Conservation (phyloP, 2,329 filamentous ascomycete genomes). For the Botrytis fabae region DNA sequence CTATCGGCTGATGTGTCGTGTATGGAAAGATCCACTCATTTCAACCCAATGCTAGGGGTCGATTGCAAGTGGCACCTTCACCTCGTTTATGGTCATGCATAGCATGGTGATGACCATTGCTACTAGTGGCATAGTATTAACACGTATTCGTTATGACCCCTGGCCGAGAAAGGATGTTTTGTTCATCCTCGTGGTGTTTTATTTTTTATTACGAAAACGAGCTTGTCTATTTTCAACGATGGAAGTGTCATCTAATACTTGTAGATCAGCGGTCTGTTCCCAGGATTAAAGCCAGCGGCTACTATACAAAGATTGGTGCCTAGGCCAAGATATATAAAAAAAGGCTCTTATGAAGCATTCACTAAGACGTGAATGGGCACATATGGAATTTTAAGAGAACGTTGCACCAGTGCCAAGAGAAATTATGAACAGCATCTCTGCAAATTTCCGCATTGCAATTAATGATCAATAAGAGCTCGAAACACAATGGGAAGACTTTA, state of each 20-base stretch:
- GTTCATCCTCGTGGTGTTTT: neutral
- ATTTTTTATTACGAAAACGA: neutral
- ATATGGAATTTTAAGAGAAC: fast-evolving
- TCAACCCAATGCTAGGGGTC: neutral
- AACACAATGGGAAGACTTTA: neutral
- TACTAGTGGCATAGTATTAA: neutral
- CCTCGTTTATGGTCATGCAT: neutral
- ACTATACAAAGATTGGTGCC: neutral
- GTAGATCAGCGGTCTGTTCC: no score
- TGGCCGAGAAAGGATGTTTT: neutral
- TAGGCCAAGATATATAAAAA: neutral
- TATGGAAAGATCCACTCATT: neutral
- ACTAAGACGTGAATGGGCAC: neutral
- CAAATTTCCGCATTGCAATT: neutral
- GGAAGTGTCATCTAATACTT: neutral
- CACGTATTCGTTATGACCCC: neutral
- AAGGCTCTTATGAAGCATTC: neutral
- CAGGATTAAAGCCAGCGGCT: neutral
- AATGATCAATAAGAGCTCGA: neutral
- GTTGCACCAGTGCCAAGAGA: neutral
- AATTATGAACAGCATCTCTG: neutral
- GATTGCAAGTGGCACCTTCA: neutral
- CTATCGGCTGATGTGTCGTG: neutral
- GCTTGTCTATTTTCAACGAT: neutral
- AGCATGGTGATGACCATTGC: neutral